These are phyloP conservation scores for Medicago ruthenica DNA, from an alignment of 306 rosid species.

Conservation along the genomic window DNA sequence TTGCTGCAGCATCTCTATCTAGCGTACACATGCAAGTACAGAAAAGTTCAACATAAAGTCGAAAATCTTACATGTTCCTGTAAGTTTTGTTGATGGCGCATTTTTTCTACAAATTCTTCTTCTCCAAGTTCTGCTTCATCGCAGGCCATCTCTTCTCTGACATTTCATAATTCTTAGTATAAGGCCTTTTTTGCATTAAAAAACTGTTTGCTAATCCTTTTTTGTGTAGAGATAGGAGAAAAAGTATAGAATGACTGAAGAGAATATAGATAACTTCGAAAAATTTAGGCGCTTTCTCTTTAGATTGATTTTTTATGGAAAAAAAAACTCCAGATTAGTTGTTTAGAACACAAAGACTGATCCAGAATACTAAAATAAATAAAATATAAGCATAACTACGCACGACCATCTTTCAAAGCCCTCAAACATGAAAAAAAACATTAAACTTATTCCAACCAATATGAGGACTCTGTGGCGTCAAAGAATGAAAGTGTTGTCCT, in stretches of 20 bases:
- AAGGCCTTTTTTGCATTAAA: constrained; percentile 25
- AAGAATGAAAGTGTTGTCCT: neutral
- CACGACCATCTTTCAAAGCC: neutral
- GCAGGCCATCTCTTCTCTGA: constrained; percentile 88
- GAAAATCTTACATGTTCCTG: constrained; percentile 62
- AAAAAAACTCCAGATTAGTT: too few relatives aligned
- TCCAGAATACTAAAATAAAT: too few relatives aligned
- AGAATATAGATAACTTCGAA: neutral
- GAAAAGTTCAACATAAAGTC: constrained; percentile 2
- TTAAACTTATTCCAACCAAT: neutral
- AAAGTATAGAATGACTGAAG: constrained; percentile 10
- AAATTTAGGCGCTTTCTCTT: constrained; percentile 2
- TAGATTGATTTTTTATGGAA: too few relatives aligned
- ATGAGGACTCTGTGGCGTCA: too few relatives aligned
- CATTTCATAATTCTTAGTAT: constrained; percentile 34
- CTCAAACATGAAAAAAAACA: neutral
- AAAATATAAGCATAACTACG: neutral
- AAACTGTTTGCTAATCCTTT: constrained; percentile 9
- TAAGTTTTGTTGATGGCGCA: constrained; percentile 55
- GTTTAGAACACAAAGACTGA: neutral
- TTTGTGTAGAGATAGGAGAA: neutral
- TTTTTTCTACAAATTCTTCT: constrained; percentile 70
- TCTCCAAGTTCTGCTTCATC: constrained; percentile 91
- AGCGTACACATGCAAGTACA: constrained; percentile 22
- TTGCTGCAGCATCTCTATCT: too few relatives aligned